Evolutionary conservation across 2,329 filamentous ascomycete species (phyloP).

Genomic region (Aspergillus fischeri): DNA sequence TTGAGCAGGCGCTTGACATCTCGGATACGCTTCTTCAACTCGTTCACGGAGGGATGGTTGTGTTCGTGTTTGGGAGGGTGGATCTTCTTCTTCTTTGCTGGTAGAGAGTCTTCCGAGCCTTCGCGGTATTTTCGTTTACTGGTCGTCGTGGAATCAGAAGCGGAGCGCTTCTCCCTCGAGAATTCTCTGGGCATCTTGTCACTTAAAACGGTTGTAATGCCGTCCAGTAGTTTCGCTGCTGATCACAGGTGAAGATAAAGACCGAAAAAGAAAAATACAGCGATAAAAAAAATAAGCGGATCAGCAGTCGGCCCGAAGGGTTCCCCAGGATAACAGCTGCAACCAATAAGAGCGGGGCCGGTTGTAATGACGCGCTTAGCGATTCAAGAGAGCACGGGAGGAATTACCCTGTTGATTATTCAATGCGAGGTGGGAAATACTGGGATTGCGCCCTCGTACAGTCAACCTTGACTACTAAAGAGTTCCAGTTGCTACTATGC

Average conservation of each 20-base stretch:
- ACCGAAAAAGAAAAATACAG: conserved; percentile 3
- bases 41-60: conserved; percentile 40
- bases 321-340: conserved; percentile 18
- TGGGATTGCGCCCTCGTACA: background rate
- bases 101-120: conserved; percentile 21
- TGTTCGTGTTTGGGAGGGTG: conserved; percentile 22
- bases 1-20: conserved; percentile 52
- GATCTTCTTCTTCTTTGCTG: conserved; percentile 29
- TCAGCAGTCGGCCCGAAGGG: conserved; percentile 26
- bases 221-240: background rate
- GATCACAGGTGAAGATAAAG: background rate
- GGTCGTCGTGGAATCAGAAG: conserved; percentile 1
- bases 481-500: background rate
- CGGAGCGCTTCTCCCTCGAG: conserved; percentile 6
- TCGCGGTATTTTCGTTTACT: conserved; percentile 28
- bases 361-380: conserved; percentile 12
- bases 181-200: conserved; percentile 14
- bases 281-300: conserved; percentile 24
- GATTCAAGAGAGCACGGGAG: background rate
- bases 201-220: background rate
- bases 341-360: conserved; percentile 23
- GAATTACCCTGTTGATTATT: background rate
- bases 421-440: background rate
- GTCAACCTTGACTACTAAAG: background rate
- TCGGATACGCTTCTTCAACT: conserved; percentile 54